Percentiles rank a stretch among this genome's conserved stretches.
These are phyloP conservation scores for Microbotryum violaceum DNA, from an alignment of 1,284 basidiomycete genomes.

Conservation along the genomic window DNA sequence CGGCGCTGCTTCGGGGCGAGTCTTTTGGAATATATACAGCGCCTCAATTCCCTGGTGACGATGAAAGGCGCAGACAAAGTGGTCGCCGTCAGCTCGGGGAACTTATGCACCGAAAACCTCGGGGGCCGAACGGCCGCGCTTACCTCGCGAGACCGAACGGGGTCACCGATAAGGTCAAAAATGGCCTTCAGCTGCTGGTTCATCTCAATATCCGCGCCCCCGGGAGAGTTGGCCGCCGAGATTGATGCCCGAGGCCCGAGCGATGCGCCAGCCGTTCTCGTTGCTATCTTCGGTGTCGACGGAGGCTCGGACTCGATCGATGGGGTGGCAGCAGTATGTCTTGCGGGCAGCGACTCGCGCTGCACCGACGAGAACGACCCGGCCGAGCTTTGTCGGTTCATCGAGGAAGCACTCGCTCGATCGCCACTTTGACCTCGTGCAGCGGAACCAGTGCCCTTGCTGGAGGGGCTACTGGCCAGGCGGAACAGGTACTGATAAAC, in stretches of 20 bases:
- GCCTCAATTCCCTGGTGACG: conserved; percentile 68
- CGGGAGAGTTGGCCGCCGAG: conserved; percentile 4
- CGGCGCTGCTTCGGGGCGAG: conserved; percentile 75
- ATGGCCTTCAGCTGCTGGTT: conserved; percentile 61
- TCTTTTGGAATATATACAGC: conserved; percentile 86
- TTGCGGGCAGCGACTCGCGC: background rate
- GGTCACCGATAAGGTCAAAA: conserved; percentile 74
- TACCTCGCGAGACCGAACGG: conserved; percentile 64
- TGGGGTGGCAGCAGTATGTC: no score
- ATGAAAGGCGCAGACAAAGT: background rate
- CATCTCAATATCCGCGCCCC: conserved; percentile 29
- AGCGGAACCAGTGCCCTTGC: no score
- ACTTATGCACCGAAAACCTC: background rate
- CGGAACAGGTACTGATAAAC: conserved; percentile 42
- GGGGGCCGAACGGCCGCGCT: conserved; percentile 48
- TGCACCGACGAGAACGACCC: background rate
- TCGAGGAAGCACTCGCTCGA: no score
- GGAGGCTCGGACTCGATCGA: background rate
- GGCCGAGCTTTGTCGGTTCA: no score
- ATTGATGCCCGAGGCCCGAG: background rate
- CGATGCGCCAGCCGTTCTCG: conserved; percentile 4
- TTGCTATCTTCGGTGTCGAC: background rate
- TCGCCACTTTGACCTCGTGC: no score
- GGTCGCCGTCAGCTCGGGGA: no score
- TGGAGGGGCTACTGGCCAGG: conserved; percentile 8